A percentile compares a stretch with the other conserved stretches of the same genome.
Conservation (phyloP, 345 rosid genomes). For the Camelina hispida region DNA sequence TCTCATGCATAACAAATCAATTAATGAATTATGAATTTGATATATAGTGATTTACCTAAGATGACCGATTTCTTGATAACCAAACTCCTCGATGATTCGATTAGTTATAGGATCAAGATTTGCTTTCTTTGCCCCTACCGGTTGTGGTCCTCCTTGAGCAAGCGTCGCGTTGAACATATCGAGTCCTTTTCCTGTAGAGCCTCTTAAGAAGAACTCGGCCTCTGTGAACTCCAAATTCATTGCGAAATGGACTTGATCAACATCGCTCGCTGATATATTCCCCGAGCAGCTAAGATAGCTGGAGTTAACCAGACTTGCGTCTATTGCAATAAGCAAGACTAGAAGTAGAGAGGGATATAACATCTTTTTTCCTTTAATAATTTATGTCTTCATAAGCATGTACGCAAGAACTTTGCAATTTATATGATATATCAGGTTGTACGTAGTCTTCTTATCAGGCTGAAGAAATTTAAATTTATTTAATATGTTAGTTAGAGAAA, state of each 20-base stretch:
- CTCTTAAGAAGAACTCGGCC: slow-evolving; percentile 63
- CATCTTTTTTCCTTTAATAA: slow-evolving; percentile 29
- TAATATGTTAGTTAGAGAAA: background rate
- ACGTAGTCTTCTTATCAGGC: background rate
- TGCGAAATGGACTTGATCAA: slow-evolving; percentile 55
- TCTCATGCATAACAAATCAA: background rate
- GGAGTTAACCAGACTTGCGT: slow-evolving; percentile 6
- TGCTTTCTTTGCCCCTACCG: slow-evolving; percentile 57
- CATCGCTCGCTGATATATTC: slow-evolving; percentile 47
- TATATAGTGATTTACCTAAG: slow-evolving; percentile 53
- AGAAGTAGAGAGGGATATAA: slow-evolving; percentile 16
- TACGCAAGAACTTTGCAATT: slow-evolving; percentile 26
- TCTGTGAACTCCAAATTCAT: slow-evolving; percentile 69
- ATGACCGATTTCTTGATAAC: slow-evolving; percentile 74
- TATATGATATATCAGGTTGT: slow-evolving; percentile 18
- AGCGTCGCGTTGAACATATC: slow-evolving; percentile 49
- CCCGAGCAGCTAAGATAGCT: slow-evolving; percentile 18
- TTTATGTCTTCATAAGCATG: slow-evolving; percentile 22
- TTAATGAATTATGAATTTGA: background rate
- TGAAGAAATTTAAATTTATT: too few species aligned
- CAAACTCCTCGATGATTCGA: slow-evolving; percentile 63
- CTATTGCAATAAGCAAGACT: slow-evolving; percentile 27
- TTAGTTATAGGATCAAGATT: slow-evolving; percentile 53
- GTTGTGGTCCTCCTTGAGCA: slow-evolving; percentile 67
- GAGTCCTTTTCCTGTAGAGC: slow-evolving; percentile 61